These are phyloP conservation scores for Aurantiochytrium sp. DNA, from an alignment of 108 stramenopile species.

Conservation along the genomic window DNA sequence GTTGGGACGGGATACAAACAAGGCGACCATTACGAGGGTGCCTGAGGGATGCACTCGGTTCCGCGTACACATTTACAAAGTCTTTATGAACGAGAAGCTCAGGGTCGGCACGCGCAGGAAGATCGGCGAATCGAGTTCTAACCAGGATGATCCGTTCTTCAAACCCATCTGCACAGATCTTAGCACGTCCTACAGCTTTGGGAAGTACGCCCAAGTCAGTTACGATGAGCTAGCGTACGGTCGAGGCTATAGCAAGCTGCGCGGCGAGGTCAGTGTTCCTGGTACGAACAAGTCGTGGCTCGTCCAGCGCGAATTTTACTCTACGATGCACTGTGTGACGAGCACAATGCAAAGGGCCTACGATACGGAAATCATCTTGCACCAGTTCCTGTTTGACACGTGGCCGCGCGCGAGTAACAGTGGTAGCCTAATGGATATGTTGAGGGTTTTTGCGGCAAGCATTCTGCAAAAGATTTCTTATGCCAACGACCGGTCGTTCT, in stretches of 20 bases:
- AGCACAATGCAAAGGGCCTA: too few species aligned
- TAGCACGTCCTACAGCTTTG: too few species aligned
- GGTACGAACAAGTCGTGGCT: not conserved
- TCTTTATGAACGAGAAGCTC: not conserved
- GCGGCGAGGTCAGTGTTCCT: too few species aligned
- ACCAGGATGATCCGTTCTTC: not conserved
- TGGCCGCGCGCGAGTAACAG: too few species aligned
- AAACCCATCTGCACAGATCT: not conserved
- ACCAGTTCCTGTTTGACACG: too few species aligned
- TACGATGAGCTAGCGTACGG: too few species aligned
- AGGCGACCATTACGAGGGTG: not conserved
- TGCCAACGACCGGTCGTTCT: not conserved
- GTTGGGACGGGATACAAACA: not conserved
- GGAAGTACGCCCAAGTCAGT: too few species aligned
- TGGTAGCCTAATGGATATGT: not conserved
- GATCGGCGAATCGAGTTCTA: not conserved
- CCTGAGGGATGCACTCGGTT: not conserved
- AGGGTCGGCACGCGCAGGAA: not conserved
- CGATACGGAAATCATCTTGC: too few species aligned
- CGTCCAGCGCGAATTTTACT: not conserved
- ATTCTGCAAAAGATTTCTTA: not conserved
- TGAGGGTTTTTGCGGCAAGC: not conserved
- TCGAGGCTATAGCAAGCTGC: too few species aligned
- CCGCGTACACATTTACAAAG: not conserved
- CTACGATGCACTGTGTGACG: not conserved